These are phyloP conservation scores for Lactarius akahatsu DNA, from an alignment of 768 basidiomycete genomes.

Conservation along the genomic window DNA sequence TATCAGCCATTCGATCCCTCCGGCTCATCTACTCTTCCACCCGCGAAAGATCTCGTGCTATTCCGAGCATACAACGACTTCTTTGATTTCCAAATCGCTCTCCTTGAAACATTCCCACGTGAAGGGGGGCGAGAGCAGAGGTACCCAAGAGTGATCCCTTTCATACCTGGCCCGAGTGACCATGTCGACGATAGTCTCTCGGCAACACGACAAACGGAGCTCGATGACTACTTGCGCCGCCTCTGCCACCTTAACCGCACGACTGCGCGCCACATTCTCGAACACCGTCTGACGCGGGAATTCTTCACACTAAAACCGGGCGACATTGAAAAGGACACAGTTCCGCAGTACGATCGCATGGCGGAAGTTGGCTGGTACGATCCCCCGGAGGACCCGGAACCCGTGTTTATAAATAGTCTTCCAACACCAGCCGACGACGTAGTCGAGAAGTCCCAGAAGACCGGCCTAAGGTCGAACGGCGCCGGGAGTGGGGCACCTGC, in stretches of 20 bases:
- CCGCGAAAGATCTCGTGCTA: slow-evolving; percentile 76
- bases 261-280: slow-evolving; percentile 76
- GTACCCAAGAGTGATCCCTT: slow-evolving; percentile 79
- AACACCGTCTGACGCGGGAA: slow-evolving; percentile 72
- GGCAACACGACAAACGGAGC: slow-evolving; percentile 71
- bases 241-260: slow-evolving; percentile 68
- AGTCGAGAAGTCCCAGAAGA: slow-evolving; percentile 31
- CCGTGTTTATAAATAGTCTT: slow-evolving; percentile 37
- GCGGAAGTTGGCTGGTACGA: slow-evolving; percentile 45
- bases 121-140: slow-evolving; percentile 82
- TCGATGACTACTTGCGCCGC: slow-evolving; percentile 84
- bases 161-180: slow-evolving; percentile 93
- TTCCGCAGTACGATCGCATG: slow-evolving; percentile 58
- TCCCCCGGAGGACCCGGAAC: slow-evolving; percentile 27
- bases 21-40: slow-evolving; percentile 55
- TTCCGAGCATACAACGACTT: slow-evolving; percentile 98
- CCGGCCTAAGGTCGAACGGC: slow-evolving; percentile 44
- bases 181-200: slow-evolving; percentile 84
- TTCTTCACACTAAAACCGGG: slow-evolving; percentile 87
- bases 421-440: slow-evolving; percentile 40
- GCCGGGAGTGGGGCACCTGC: slow-evolving; percentile 58
- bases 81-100: slow-evolving; percentile 91
- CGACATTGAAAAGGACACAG: slow-evolving; percentile 70
- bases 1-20: slow-evolving; percentile 78
- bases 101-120: slow-evolving; percentile 82